phyloP scores from a whole-genome alignment of 2,329 filamentous ascomycete genomes.

The Botrytis byssoidea region DNA sequence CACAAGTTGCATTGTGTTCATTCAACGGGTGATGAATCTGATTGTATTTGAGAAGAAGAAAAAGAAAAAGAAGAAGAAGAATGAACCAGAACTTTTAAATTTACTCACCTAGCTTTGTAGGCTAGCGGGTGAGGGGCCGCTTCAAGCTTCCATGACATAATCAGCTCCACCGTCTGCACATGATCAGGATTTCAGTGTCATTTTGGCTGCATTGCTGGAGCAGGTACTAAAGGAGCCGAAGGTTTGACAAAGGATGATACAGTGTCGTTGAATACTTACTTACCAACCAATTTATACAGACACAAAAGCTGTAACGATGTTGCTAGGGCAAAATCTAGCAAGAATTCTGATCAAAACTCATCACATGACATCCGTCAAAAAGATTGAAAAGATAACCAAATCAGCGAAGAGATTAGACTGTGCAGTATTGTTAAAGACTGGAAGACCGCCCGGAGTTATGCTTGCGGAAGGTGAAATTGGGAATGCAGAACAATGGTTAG shows the following conservation, averaged over 20 bases:
- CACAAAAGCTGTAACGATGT: not conserved
- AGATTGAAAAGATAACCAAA: slow-evolving; percentile 62
- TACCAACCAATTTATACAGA: not conserved
- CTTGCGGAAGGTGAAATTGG: slow-evolving; percentile 56
- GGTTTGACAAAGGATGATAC: not conserved
- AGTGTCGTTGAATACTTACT: not conserved
- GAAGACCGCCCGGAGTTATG: slow-evolving; percentile 73
- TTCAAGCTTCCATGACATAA: not conserved
- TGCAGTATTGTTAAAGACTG: slow-evolving; percentile 64
- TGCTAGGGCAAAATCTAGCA: not conserved
- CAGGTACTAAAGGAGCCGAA: not conserved
- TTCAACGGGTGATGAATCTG: not conserved
- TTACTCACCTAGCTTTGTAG: not conserved
- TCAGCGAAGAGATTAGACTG: slow-evolving; percentile 59
- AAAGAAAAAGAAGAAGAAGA: too few species aligned
- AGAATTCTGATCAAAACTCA: slow-evolving; percentile 70
- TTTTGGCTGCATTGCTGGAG: not conserved
- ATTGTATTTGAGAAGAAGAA: not conserved
- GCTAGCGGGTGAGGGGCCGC: not conserved
- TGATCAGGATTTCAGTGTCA: not conserved
- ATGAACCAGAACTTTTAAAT: not conserved
- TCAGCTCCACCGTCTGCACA: not conserved
- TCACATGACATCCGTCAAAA: slow-evolving; percentile 79
- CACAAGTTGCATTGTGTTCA: not conserved
- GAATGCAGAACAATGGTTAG: slow-evolving; percentile 31